phyloP scores from a whole-genome alignment of 768 basidiomycete genomes.

The Tylopilus plumbeoviolaceoides region DNA sequence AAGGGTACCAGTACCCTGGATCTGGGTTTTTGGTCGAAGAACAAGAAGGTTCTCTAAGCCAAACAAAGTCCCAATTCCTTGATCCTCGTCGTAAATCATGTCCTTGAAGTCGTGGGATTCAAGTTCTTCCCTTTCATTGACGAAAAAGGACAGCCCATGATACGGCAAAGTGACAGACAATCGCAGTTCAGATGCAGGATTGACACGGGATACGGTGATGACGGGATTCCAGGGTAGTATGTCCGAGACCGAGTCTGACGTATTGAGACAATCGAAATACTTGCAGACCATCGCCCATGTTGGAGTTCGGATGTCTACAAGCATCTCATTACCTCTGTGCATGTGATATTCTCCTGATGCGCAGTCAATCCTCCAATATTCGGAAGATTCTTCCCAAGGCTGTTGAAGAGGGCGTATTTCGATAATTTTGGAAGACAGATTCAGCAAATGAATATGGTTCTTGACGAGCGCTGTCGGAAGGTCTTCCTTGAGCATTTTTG shows the following conservation, averaged over 20 bases:
- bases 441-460: neutral
- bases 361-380: neutral
- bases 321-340: neutral
- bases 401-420: neutral
- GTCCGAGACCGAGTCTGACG: too few species aligned
- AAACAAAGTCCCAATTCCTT: neutral
- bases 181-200: neutral
- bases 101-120: neutral
- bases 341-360: neutral
- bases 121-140: neutral
- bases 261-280: neutral
- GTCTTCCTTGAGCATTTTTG: neutral
- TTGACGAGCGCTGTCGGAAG: too few species aligned
- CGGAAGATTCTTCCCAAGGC: neutral
- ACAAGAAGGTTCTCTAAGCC: neutral
- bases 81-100: neutral
- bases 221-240: neutral
- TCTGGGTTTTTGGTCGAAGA: neutral
- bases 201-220: neutral
- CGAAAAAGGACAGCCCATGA: neutral
- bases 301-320: neutral
- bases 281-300: neutral
- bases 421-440: neutral
- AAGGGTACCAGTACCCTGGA: neutral
- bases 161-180: neutral